Conservation (phyloP, 306 rosid genomes). For the Gastrolobium villosum region DNA sequence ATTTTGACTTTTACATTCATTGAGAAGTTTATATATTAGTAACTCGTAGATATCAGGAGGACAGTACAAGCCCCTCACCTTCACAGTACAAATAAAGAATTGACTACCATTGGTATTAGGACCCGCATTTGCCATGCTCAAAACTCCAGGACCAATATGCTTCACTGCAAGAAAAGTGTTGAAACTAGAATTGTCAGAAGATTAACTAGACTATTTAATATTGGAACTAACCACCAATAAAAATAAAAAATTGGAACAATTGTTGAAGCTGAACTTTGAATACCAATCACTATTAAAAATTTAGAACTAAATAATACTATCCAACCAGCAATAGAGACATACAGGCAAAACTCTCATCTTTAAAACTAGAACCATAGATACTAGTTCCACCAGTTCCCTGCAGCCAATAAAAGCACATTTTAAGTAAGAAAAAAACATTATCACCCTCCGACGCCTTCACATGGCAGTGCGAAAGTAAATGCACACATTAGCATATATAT, state of each 20-base stretch:
- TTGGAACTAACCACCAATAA: background rate
- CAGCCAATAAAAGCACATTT: slow-evolving; percentile 46
- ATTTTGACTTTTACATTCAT: slow-evolving; percentile 3
- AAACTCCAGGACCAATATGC: slow-evolving; percentile 90
- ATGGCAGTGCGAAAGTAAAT: slow-evolving; percentile 29
- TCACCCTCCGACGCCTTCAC: slow-evolving; percentile 10
- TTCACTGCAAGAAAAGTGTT: slow-evolving; percentile 75
- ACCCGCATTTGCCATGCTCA: slow-evolving; percentile 99
- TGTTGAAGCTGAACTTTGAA: slow-evolving; percentile 16
- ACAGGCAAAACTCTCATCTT: slow-evolving; percentile 86
- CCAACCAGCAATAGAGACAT: slow-evolving; percentile 49
- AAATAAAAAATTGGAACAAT: background rate
- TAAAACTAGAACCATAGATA: slow-evolving; percentile 83
- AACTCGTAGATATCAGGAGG: background rate
- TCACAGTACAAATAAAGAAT: slow-evolving; percentile 87
- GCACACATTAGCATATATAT: background rate
- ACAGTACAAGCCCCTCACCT: slow-evolving; percentile 62
- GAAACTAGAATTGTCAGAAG: slow-evolving; percentile 29
- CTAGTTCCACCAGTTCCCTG: slow-evolving; percentile 98
- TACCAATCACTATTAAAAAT: slow-evolving; percentile 18
- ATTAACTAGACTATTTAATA: slow-evolving; percentile 1
- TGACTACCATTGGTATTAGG: slow-evolving; percentile 92
- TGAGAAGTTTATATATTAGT: background rate
- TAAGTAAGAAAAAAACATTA: slow-evolving; percentile 37
- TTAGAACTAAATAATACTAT: slow-evolving; percentile 20